Percentiles rank a stretch among this genome's conserved stretches.
Conservation (phyloP, 352 stramenopile species). For the Globisporangium middletonii region DNA sequence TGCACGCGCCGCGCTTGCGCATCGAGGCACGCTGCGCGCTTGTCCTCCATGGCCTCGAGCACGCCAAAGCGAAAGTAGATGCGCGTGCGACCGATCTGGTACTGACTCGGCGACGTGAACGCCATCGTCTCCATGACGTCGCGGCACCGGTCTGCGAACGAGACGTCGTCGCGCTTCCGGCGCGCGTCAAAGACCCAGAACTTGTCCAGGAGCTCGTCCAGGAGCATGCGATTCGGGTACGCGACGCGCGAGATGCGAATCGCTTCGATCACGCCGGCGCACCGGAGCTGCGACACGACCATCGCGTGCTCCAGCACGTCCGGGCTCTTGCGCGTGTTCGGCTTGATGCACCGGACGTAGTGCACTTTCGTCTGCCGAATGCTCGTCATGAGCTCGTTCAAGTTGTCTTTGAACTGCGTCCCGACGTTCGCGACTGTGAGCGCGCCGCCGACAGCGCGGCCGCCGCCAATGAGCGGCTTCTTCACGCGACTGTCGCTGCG, state of each 20-base stretch:
- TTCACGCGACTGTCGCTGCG: slow-evolving; percentile 12
- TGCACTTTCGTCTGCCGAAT: slow-evolving; percentile 95
- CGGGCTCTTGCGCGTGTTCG: slow-evolving; percentile 94
- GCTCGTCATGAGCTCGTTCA: slow-evolving; percentile 91
- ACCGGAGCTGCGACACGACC: slow-evolving; percentile 94
- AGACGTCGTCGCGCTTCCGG: slow-evolving; percentile 33
- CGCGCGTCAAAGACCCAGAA: slow-evolving; percentile 68
- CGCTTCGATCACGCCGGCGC: slow-evolving; percentile 98
- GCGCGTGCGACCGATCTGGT: slow-evolving; percentile 65
- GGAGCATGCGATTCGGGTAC: slow-evolving; percentile 94
- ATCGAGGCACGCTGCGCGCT: slow-evolving; percentile 48
- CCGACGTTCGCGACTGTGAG: slow-evolving; percentile 59
- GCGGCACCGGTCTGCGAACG: slow-evolving; percentile 41
- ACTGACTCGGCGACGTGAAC: slow-evolving; percentile 64
- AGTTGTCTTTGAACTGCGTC: slow-evolving; percentile 86
- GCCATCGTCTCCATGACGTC: slow-evolving; percentile 55
- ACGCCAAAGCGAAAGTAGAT: slow-evolving; percentile 83
- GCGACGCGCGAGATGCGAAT: slow-evolving; percentile 96
- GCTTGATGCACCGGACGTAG: slow-evolving; percentile 99
- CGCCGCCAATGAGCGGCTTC: slow-evolving; percentile 11
- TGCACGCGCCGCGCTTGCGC: slow-evolving; percentile 57
- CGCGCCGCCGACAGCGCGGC: slow-evolving; percentile 22
- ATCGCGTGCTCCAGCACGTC: slow-evolving; percentile 85
- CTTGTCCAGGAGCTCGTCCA: slow-evolving; percentile 78
- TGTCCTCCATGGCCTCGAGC: slow-evolving; percentile 75